phyloP scores from a whole-genome alignment of 208 protist genomes.

The Wallacemonas sp. region DNA sequence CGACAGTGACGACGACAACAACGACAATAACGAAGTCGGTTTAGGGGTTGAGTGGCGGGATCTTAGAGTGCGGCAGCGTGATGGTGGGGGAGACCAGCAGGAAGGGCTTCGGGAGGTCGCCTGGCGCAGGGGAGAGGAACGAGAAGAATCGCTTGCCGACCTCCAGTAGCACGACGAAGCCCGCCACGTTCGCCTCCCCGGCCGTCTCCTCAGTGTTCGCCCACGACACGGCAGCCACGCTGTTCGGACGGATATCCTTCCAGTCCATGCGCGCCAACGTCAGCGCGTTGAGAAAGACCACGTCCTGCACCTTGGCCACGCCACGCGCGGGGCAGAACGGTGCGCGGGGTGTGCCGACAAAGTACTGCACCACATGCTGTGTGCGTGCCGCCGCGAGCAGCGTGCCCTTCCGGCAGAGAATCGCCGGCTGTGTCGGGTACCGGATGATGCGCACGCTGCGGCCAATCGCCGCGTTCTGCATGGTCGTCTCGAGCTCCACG shows the following conservation, averaged over 20 bases:
- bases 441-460: conserved; percentile 49
- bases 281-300: conserved; percentile 69
- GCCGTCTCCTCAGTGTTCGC: conserved; percentile 60
- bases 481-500: conserved; percentile 47
- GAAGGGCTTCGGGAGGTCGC: conserved; percentile 69
- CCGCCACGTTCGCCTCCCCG: conserved; percentile 68
- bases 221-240: conserved; percentile 68
- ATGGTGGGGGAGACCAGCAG: conserved; percentile 77
- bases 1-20: not conserved
- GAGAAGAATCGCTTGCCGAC: conserved; percentile 74
- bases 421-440: conserved; percentile 40
- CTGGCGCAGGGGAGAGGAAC: conserved; percentile 68
- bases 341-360: conserved; percentile 63
- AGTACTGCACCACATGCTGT: conserved; percentile 62
- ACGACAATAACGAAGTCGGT: not conserved
- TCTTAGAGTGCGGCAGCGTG: conserved; percentile 40
- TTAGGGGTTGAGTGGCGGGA: conserved; percentile 24
- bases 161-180: conserved; percentile 79
- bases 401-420: conserved; percentile 29
- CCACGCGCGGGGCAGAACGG: conserved; percentile 56
- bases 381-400: conserved; percentile 28
- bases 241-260: conserved; percentile 50
- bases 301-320: conserved; percentile 59
- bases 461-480: conserved; percentile 48
- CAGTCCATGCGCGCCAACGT: conserved; percentile 53